These are phyloP conservation scores for Phoenix dactylifera DNA, from an alignment of 176 grass and related monocot genomes.

Conservation along the genomic window DNA sequence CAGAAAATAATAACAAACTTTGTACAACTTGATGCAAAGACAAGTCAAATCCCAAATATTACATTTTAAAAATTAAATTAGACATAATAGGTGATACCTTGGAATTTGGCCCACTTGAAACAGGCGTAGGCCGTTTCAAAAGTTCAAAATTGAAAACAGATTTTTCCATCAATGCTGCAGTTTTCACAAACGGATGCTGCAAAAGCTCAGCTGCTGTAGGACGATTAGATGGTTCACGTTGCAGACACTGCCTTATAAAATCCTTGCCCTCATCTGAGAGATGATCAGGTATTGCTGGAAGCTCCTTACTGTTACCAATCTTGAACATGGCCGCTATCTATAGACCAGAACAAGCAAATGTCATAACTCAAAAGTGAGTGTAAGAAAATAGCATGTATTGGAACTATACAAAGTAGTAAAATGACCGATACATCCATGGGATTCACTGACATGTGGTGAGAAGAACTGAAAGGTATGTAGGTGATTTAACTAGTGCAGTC, in stretches of 20 bases:
- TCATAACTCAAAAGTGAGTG: too few relatives aligned
- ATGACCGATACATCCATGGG: too few relatives aligned
- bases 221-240: slow-evolving; percentile 71
- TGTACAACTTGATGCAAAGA: not conserved
- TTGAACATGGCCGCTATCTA: slow-evolving; percentile 99
- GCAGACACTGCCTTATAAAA: slow-evolving; percentile 71
- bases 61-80: too few relatives aligned
- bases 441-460: too few relatives aligned
- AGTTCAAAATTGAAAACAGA: slow-evolving; percentile 29
- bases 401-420: too few relatives aligned
- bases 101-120: slow-evolving; percentile 31
- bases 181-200: slow-evolving; percentile 79
- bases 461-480: too few relatives aligned
- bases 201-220: slow-evolving; percentile 79
- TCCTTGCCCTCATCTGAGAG: slow-evolving; percentile 89
- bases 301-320: slow-evolving; percentile 93
- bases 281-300: slow-evolving; percentile 84
- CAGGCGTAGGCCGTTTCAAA: slow-evolving; percentile 35
- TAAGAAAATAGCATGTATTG: too few relatives aligned
- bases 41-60: too few relatives aligned
- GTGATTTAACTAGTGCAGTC: too few relatives aligned
- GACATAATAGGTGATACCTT: slow-evolving; percentile 34
- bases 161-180: slow-evolving; percentile 57
- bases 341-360: not conserved
- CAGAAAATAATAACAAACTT: slow-evolving; percentile 4